A percentile compares a stretch with the other conserved stretches of the same genome.
Conservation (phyloP, 2,329 filamentous ascomycete genomes). For the Trichoderma simmonsii region DNA sequence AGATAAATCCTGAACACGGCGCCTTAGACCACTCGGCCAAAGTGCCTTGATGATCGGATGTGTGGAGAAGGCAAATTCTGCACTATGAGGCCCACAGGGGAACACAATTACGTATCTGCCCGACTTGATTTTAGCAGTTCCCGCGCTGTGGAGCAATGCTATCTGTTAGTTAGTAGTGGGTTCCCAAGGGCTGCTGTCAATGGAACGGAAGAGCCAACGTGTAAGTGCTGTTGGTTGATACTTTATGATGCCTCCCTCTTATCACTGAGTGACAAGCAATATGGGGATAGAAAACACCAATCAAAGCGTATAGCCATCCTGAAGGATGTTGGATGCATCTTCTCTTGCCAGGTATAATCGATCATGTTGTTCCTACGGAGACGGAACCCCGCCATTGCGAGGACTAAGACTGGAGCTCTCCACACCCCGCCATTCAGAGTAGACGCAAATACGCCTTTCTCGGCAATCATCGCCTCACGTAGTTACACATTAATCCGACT, state of each 20-base stretch:
- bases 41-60: slow-evolving; percentile 24
- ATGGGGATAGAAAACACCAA: not conserved
- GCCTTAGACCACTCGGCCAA: slow-evolving; percentile 29
- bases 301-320: not conserved
- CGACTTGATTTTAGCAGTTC: not conserved
- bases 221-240: not conserved
- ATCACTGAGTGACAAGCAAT: not conserved
- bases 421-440: slow-evolving; percentile 7
- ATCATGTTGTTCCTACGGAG: slow-evolving; percentile 11
- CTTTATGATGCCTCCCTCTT: not conserved
- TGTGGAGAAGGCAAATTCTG: not conserved
- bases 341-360: not conserved
- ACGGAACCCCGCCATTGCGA: slow-evolving; percentile 22
- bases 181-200: not conserved
- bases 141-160: not conserved
- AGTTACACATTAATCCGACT: not conserved
- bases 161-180: not conserved
- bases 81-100: not conserved
- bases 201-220: not conserved
- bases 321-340: not conserved
- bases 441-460: not conserved
- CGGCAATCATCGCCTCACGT: slow-evolving; percentile 11
- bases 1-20: slow-evolving; percentile 23
- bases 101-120: not conserved
- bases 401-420: not conserved